These are phyloP conservation scores for Combretum micranthum DNA, from an alignment of 345 rosid genomes.

Conservation along the genomic window DNA sequence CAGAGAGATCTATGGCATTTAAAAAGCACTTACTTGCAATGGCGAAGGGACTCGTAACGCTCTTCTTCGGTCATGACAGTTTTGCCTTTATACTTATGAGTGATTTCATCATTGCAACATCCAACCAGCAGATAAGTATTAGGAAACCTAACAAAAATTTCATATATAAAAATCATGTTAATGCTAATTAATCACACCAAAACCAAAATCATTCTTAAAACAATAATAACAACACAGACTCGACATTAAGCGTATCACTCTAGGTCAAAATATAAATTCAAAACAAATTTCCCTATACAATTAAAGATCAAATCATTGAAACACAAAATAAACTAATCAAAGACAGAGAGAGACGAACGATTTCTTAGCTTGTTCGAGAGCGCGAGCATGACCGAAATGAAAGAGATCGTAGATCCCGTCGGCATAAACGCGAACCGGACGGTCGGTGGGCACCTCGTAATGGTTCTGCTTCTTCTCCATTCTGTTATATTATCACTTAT, in stretches of 20 bases:
- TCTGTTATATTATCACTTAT: too few species aligned
- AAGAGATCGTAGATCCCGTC: constrained; percentile 99
- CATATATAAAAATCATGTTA: not conserved
- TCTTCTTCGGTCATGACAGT: constrained; percentile 82
- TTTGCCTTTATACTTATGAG: constrained; percentile 81
- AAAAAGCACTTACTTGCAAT: constrained; percentile 68
- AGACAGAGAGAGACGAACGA: constrained; percentile 31
- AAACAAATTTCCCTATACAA: too few species aligned
- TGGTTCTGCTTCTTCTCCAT: too few species aligned
- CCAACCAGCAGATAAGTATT: constrained; percentile 77
- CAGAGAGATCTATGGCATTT: not conserved
- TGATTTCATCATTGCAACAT: constrained; percentile 82
- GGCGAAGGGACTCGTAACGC: constrained; percentile 92
- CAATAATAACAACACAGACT: not conserved
- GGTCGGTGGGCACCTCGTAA: constrained; percentile 26
- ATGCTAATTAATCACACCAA: too few species aligned
- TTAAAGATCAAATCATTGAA: not conserved
- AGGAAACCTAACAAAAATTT: constrained; percentile 48
- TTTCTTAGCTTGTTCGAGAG: constrained; percentile 94
- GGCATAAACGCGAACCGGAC: constrained; percentile 84
- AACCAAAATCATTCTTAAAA: not conserved
- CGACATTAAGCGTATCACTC: not conserved
- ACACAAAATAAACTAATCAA: not conserved
- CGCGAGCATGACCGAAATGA: constrained; percentile 95
- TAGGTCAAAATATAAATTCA: too few species aligned